These are phyloP conservation scores for Picochlorum sp. DNA, from an alignment of 139 green algal genomes.

Conservation along the genomic window DNA sequence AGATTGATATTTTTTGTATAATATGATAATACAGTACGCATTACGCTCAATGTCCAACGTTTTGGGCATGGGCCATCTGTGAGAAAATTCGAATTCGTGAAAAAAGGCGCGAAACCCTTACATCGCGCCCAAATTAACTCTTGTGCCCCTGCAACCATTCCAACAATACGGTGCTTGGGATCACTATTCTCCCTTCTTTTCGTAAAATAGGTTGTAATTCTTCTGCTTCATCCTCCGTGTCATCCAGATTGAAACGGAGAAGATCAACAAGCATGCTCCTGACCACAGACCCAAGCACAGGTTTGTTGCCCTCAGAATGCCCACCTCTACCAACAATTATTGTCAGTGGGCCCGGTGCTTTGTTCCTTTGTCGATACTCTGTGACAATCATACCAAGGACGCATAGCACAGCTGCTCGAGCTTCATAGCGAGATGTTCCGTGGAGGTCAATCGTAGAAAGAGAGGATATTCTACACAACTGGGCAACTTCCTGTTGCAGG, in stretches of 20 bases:
- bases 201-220: background rate
- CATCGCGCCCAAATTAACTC: background rate
- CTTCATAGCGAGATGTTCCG: slow-evolving; percentile 28
- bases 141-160: slow-evolving; percentile 1
- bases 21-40: too few relatives aligned
- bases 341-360: background rate
- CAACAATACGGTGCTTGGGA: slow-evolving; percentile 3
- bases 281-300: slow-evolving; percentile 12
- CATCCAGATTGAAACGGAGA: slow-evolving; percentile 6
- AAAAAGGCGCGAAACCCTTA: too few relatives aligned
- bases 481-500: slow-evolving; percentile 7
- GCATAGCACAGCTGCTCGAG: slow-evolving; percentile 40
- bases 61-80: too few relatives aligned
- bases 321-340: slow-evolving; percentile 24
- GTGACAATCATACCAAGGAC: slow-evolving; percentile 27
- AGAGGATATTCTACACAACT: slow-evolving; percentile 5
- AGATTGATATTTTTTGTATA: too few relatives aligned
- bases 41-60: too few relatives aligned
- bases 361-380: background rate
- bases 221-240: background rate
- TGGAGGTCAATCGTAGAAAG: slow-evolving; percentile 33
- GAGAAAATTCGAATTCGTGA: too few relatives aligned
- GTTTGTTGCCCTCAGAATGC: slow-evolving; percentile 8
- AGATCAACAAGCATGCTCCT: slow-evolving; percentile 10
- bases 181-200: slow-evolving; percentile 23